Evolutionary conservation across 2,329 filamentous ascomycete species (phyloP).

Genomic region (Beauveria pseudobassiana): DNA sequence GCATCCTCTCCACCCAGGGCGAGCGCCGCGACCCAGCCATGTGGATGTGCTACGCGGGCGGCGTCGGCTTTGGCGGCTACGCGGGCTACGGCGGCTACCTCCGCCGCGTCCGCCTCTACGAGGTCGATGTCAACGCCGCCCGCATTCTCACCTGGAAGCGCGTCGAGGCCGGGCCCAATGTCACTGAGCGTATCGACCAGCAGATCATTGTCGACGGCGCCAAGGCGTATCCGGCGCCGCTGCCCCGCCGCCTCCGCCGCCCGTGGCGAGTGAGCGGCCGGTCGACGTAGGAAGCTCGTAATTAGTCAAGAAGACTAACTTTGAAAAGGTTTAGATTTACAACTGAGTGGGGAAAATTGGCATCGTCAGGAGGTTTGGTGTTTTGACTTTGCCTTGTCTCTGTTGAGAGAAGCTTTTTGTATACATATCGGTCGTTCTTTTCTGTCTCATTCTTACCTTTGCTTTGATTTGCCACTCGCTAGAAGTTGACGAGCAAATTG

Average conservation of each 20-base stretch:
- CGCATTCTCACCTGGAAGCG: slow-evolving; percentile 90
- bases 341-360: too few species aligned
- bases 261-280: slow-evolving; percentile 10
- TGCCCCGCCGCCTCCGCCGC: slow-evolving; percentile 13
- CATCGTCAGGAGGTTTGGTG: too few species aligned
- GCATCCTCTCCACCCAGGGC: slow-evolving; percentile 53
- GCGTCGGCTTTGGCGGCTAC: slow-evolving; percentile 88
- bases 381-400: too few species aligned
- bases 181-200: slow-evolving; percentile 47
- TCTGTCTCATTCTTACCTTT: too few species aligned
- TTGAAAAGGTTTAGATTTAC: too few species aligned
- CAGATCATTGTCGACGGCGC: slow-evolving; percentile 61
- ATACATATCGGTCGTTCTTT: too few species aligned
- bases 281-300: neutral
- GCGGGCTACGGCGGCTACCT: slow-evolving; percentile 83
- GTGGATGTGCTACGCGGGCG: slow-evolving; percentile 98
- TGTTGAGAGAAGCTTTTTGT: too few species aligned
- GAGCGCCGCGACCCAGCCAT: slow-evolving; percentile 54
- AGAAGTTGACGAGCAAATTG: too few species aligned
- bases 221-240: slow-evolving; percentile 29
- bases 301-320: neutral
- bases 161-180: slow-evolving; percentile 57
- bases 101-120: slow-evolving; percentile 79
- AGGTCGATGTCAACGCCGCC: slow-evolving; percentile 86
- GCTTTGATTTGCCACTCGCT: too few species aligned